Evolutionary conservation across 768 basidiomycete genomes (phyloP), one percentile per base, ranked within the genome.

Genomic region (Leccinum ochraceum): DNA sequence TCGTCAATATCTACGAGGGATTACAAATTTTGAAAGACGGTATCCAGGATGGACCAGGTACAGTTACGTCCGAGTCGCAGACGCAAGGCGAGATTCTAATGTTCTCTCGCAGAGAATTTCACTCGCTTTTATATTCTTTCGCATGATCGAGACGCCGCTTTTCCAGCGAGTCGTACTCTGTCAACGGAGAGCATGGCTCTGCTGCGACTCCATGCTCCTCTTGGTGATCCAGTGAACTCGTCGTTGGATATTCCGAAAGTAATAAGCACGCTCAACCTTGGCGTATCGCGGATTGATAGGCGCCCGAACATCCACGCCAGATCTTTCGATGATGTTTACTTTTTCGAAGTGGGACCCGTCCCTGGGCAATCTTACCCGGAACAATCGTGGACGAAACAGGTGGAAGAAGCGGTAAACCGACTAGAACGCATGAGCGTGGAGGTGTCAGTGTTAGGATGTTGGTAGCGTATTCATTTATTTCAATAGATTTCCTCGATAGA

Each of bases 71-170:
- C 26, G 26, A 26, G 26, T 26, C 14, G 9, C 32, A 48, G 59
- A 32, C 26, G 44, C 2, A 28, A 28, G 36, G 34, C 10, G 4
- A 44, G 20, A 46, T 20, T 52, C 36, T 54, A 59, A 58, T 7
- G 20, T 22, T 24, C 16, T 30, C 28, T 53, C 48, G 24, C 69
- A 90, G 90, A 72, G 20, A 90, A 91, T 64, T 83, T 77, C 55
- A 91, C 90, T 6, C 83, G 88, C 46, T 91, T 91, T 74, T 88
- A 83, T 65, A 74, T 90, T 51, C 64, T 90, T 59, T 76, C 81
- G 4, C 71, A 76, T 32, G 75, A 78, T 14, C 67, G 66, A 37
- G 68, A 78, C 4, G 60, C 63, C 10, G 62, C 64, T 10, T 61
- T 76, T 28, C 77, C 78, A 5, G 49, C 59, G 20, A 46, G 67